Evolutionary conservation across 495 filamentous ascomycete genomes (phyloP).

Genomic region (Hyaloscypha bicolor): DNA sequence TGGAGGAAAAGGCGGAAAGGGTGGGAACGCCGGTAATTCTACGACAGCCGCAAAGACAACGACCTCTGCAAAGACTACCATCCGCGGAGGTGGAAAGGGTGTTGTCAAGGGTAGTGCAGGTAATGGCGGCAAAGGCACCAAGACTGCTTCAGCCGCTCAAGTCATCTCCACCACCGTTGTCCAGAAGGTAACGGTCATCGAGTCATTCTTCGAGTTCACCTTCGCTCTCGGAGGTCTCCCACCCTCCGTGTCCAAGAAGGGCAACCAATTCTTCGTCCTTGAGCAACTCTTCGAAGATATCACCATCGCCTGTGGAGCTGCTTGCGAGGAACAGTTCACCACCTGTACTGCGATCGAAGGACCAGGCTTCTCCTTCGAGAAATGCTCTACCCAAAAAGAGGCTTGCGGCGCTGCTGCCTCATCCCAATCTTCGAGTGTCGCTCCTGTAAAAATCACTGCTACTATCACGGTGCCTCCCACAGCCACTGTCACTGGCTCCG

Average conservation of each 20-base stretch:
- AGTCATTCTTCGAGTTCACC: constrained; percentile 31
- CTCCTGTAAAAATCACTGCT: constrained; percentile 17
- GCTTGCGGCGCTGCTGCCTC: constrained; percentile 20
- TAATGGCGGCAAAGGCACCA: background rate
- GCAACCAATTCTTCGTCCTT: constrained; percentile 18
- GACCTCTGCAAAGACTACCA: too few relatives aligned
- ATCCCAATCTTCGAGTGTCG: constrained; percentile 1
- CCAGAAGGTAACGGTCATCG: constrained; percentile 23
- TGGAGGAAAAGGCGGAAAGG: background rate
- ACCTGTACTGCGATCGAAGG: constrained; percentile 27
- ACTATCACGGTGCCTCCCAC: constrained; percentile 22
- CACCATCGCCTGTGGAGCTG: constrained; percentile 16
- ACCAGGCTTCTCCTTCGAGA: constrained; percentile 23
- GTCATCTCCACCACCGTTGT: constrained; percentile 13
- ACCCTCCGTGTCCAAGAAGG: constrained; percentile 26
- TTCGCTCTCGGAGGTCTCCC: constrained; percentile 26
- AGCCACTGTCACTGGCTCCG: constrained; percentile 11
- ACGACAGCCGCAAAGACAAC: too few relatives aligned
- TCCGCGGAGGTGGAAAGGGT: too few relatives aligned
- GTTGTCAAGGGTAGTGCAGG: background rate
- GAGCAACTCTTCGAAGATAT: constrained; percentile 28
- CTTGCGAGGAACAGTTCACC: constrained; percentile 26
- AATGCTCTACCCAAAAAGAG: constrained; percentile 25
- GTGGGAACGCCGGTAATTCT: too few relatives aligned
- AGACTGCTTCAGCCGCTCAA: background rate